phyloP scores from a whole-genome alignment of 768 basidiomycete genomes.

The Polyporus arcularius region DNA sequence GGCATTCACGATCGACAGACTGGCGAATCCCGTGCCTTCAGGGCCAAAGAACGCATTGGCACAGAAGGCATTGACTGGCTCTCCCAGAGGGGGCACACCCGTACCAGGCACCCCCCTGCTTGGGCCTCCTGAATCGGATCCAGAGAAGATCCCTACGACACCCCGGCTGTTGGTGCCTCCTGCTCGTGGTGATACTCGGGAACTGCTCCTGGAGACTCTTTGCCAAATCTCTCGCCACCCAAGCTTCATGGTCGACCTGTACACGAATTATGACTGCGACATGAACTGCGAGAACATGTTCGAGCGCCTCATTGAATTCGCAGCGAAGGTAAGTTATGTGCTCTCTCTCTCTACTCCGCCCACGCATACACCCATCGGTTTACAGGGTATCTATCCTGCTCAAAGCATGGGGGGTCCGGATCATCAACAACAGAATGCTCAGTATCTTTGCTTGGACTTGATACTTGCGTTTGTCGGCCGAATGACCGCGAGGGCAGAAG shows the following conservation, averaged over 20 bases:
- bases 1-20: conserved; percentile 89
- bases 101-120: conserved; percentile 44
- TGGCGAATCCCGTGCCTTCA: conserved; percentile 57
- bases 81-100: conserved; percentile 31
- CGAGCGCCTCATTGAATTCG: conserved; percentile 84
- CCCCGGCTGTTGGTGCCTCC: conserved; percentile 67
- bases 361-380: neutral
- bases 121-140: conserved; percentile 34
- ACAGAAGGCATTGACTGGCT: conserved; percentile 15
- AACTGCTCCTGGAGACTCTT: conserved; percentile 87
- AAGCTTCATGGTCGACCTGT: conserved; percentile 94
- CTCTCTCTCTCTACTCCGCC: neutral
- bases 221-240: conserved; percentile 78
- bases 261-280: conserved; percentile 96
- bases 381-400: conserved; percentile 77
- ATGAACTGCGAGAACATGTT: conserved; percentile 96
- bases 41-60: conserved; percentile 21
- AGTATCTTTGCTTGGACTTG: conserved; percentile 86
- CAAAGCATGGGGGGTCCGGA: conserved; percentile 60
- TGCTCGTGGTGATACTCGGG: conserved; percentile 84
- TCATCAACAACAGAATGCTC: conserved; percentile 71
- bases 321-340: conserved; percentile 68
- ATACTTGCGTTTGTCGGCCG: conserved; percentile 84
- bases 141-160: conserved; percentile 26
- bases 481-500: conserved; percentile 72